Evolutionary conservation across 75 land plant genomes (phyloP), one percentile per base, ranked within the genome.

Genomic region (Sequoia sempervirens): DNA sequence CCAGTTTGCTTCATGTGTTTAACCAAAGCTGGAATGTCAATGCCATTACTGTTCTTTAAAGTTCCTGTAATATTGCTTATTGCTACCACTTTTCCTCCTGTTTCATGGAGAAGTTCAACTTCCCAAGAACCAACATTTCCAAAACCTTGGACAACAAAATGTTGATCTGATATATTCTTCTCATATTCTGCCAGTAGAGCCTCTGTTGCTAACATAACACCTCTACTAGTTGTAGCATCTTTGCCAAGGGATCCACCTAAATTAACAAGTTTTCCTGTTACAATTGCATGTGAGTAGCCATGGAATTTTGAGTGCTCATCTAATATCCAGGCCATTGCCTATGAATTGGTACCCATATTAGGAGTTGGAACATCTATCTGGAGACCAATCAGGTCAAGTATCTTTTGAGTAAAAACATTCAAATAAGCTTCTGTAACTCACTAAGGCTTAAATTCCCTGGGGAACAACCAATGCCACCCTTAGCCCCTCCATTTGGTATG

Each of bases 211-310:
- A 50, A 95, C 36, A 97, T 88, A 50, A 97, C 98, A 79, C 99
- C 99, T 83, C 99, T 87, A 58, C 99, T 97, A 36, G 97, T 97
- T 69, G 99, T 97, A 84, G 99, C 96, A 12, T 97, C 99, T 54
- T 96, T 91, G 78, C 99, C 99, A 43, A 97, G 88, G 38, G 99
- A 96, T 47, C 99, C 99, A 82, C 99, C 99, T 84, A 96, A 93
- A 89, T 91, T 95, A 18, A 95, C 84, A 61, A 93, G 97, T 84
- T 95, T 95, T 83, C 97, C 97, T 12, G 97, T 93, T 6, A 95
- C 97, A 75, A 95, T 85, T 37, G 95, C 93, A 3, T 93, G 97
- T 1, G 97, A 95, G 80, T 95, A 86, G 7, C 97, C 97, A 83
- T 95, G 97, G 82, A 95, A 95, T 83, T 95, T 95, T 14, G 97